A percentile compares a stretch with the other conserved stretches of the same genome.
Conservation (phyloP, 1,139 yeast genomes). For the Yamadazyma siamensis region DNA sequence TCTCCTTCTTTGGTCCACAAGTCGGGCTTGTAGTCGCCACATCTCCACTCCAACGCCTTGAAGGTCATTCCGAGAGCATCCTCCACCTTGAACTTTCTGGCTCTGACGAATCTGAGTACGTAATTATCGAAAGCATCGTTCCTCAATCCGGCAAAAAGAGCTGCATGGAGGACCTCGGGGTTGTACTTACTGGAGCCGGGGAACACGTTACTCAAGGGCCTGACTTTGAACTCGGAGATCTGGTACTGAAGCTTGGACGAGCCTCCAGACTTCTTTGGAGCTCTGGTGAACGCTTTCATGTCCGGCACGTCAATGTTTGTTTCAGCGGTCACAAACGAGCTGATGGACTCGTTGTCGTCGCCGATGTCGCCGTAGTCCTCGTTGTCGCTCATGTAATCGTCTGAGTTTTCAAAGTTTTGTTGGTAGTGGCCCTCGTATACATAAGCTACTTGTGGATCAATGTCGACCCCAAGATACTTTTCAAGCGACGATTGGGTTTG, state of each 20-base stretch:
- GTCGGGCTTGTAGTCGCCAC: conserved; percentile 20
- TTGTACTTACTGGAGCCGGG: conserved; percentile 22
- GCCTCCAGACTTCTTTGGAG: not conserved
- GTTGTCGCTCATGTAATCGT: conserved; percentile 20
- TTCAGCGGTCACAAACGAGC: conserved; percentile 38
- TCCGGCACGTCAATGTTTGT: conserved; percentile 28
- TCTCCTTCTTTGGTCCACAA: conserved; percentile 39
- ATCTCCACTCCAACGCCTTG: conserved; percentile 40
- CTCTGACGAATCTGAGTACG: conserved; percentile 36
- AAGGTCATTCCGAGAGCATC: conserved; percentile 32
- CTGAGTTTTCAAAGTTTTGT: conserved; percentile 21
- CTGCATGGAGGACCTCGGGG: conserved; percentile 24
- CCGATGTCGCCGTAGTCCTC: conserved; percentile 16
- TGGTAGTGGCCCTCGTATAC: conserved; percentile 24
- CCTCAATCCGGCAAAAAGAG: conserved; percentile 20
- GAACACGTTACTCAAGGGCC: conserved; percentile 16
- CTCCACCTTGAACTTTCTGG: conserved; percentile 39
- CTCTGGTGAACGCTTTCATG: conserved; percentile 12
- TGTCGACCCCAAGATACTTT: conserved; percentile 23
- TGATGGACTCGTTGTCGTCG: conserved; percentile 24
- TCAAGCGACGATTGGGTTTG: conserved; percentile 29
- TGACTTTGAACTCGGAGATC: conserved; percentile 13
- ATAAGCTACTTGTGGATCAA: conserved; percentile 21
- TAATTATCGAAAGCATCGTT: conserved; percentile 37
- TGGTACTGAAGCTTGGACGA: conserved; percentile 1